Base-by-base conservation (phyloP, 140 eudicot species). In the Stevia rebaudiana region DNA sequence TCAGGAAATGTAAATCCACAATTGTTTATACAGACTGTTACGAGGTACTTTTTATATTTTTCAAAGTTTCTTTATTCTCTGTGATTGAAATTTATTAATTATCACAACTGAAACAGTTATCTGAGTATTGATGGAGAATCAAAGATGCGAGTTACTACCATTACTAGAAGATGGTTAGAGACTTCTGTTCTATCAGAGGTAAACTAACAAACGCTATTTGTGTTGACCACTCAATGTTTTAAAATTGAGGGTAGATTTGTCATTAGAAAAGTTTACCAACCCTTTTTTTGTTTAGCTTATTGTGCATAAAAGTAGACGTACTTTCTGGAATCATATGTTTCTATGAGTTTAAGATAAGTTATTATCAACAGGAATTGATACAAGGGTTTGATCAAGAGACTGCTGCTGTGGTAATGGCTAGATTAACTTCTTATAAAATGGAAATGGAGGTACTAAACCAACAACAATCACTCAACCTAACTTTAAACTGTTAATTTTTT, bases 331-430 rank as follows among this genome's bases (percentile, higher is more conserved):
- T 17, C 43, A 46, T 46, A 40, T 48, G 41, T 64, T 46, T 30
- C 25, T 11, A 2, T 11, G 3, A 46, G 42, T 54, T 50, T 24
- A 25, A 24, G 21, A 49, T 58, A 60, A 59, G 11, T 28, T 68
- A 44, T 68, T 11, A 13, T 71, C 48, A 42, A 61, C 92, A 92
- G 98, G 96, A 92, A 71, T 36, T 92, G 64, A 66, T 92, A 65
- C 96, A 88, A 85, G 96, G 98, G 60, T 92, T 88, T 79, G 98
- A 92, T 79, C 98, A 92, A 72, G 98, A 92, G 74, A 63, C 90
- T 41, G 98, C 98, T 67, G 95, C 98, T 37, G 98, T 92, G 17
- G 92, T 92, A 30, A 77, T 92, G 80, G 95, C 92, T 40, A 83
- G 98, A 84, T 76, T 84, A 35, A 85, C 91, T 54, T 92, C 98